Base-by-base conservation (phyloP, 495 filamentous ascomycete genomes). In the Penicillium malachiteum region DNA sequence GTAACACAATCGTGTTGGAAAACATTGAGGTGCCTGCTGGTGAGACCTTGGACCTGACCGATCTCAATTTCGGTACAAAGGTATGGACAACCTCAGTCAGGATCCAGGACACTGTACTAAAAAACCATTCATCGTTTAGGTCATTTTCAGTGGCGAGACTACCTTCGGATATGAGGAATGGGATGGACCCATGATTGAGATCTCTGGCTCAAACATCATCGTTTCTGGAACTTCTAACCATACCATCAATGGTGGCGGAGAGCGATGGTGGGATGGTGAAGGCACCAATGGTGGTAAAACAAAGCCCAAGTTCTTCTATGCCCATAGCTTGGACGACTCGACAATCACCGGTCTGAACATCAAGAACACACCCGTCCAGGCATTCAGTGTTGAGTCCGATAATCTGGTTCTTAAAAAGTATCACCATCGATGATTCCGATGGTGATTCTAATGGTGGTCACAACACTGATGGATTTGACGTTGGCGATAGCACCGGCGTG, bases 381-480 rank as follows among this genome's bases (percentile, higher is more conserved):
- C 71, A 13, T 79, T 88, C 60, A 88, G 54, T 75, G 82, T 60
- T 53, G 46, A 46, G 67, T 68, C 10, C 3, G 64, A 73, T 12
- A 72, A 76, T 31, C 68, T 88, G 5, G 78, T 69, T 0, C 44
- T 90, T 30, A 67, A 64, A n/a, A 17, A 58, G 69, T 38, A 75
- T 87, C 53, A 84, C 79, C 2, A 81, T 89, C 53, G 78, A 88
- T 55, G 83, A 85, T 69, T 73, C 72, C 5, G 83, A 71, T n/a
- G 86, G 83, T 14, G 78, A 83, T 48, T 57, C 46, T 5, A 56
- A 58, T 13, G 66, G 70, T 8, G 85, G 80, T 6, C 80, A 85
- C 54, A 88, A 88, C 67, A 87, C 86, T 4, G 86, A 89, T 58
- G 86, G 74, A 8, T 89, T 88, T 62, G 86, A 88, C 55, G 72